Evolutionary conservation across 139 green algal genomes (phyloP), one percentile per base, ranked within the genome.

Genomic region (Medakamo hakoo): DNA sequence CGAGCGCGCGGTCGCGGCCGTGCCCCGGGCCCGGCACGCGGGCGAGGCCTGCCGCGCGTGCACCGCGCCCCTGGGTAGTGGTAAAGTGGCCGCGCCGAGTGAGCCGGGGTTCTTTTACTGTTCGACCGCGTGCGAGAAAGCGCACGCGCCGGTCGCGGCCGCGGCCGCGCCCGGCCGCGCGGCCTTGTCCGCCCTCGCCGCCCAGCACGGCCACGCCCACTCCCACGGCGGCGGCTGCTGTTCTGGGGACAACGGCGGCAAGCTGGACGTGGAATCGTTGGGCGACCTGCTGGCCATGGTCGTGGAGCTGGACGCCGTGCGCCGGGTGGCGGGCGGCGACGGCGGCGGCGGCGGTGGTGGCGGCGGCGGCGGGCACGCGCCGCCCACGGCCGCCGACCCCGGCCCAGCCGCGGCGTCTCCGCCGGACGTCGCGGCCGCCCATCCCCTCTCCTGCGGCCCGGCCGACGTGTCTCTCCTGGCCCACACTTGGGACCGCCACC

Each of bases 281-380:
- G 5, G 26, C 21, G 52, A 25, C 22, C 29, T 70, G 40, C 27
- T 70, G 65, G 31, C 48, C 27, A 49, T 64, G 27, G 62, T 64
- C 3, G 23, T 70, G 27, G 65, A 32, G 21, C 58, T 70, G 4
- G 58, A 70, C 58, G 65, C 65, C 2, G 40, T 52, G 40, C 40
- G 16, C 40, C 14, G 16, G 9, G 27, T 23, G 26, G 22, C 19
- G 4, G 26, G 24, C 27, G 57, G n/a, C 57, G n/a, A 27, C 27
- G 57, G 9, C 57, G 3, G 24, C 57, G n/a, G 3, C 24, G n/a
- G 3, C 3, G 24, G 9, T 9, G 24, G 24, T 20, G 3, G 25
- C 28, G 57, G 3, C 3, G 24, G 3, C 23, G 57, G 57, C 57
- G 57, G 25, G n/a, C n/a, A 20, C 23, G 25, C 57, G 3, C 4